Evolutionary conservation across 2,329 filamentous ascomycete species (phyloP).

Genomic region (Cytospora leucostoma): DNA sequence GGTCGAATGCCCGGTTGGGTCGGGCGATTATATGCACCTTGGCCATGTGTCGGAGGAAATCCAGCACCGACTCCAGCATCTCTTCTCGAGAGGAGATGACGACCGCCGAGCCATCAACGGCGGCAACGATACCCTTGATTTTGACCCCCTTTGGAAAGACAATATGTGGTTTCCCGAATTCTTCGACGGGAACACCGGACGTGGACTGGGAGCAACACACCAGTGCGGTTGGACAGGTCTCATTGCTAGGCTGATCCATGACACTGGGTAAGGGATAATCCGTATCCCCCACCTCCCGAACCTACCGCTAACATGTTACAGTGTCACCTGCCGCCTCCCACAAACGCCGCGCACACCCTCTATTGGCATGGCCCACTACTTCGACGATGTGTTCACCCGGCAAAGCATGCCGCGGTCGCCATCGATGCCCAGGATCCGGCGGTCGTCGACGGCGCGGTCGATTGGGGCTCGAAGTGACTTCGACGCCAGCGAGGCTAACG

Average conservation of each 20-base stretch:
- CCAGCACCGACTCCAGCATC: constrained; percentile 89
- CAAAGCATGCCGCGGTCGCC: constrained; percentile 43
- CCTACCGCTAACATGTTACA: constrained; percentile 48
- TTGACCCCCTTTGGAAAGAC: constrained; percentile 90
- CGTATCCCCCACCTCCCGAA: not conserved
- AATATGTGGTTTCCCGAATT: constrained; percentile 97
- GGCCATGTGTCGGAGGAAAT: constrained; percentile 94
- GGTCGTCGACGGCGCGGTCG: constrained; percentile 79
- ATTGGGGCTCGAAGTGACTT: constrained; percentile 85
- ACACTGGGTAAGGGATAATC: constrained; percentile 74
- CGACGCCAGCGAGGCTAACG: constrained; percentile 50
- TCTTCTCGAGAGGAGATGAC: constrained; percentile 82
- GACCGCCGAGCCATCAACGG: constrained; percentile 87
- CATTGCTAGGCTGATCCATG: constrained; percentile 95
- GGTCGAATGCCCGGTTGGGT: constrained; percentile 91
- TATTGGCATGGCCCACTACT: constrained; percentile 86
- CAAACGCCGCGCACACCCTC: constrained; percentile 90
- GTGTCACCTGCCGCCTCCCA: constrained; percentile 84
- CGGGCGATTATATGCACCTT: constrained; percentile 92
- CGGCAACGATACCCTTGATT: constrained; percentile 83
- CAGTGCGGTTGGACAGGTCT: constrained; percentile 97
- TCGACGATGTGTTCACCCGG: constrained; percentile 82
- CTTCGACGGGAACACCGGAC: constrained; percentile 89
- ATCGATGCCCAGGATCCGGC: constrained; percentile 61
- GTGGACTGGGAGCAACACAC: constrained; percentile 87